These are phyloP conservation scores for Angomonas desouzai DNA, from an alignment of 208 protist genomes.

Conservation along the genomic window DNA sequence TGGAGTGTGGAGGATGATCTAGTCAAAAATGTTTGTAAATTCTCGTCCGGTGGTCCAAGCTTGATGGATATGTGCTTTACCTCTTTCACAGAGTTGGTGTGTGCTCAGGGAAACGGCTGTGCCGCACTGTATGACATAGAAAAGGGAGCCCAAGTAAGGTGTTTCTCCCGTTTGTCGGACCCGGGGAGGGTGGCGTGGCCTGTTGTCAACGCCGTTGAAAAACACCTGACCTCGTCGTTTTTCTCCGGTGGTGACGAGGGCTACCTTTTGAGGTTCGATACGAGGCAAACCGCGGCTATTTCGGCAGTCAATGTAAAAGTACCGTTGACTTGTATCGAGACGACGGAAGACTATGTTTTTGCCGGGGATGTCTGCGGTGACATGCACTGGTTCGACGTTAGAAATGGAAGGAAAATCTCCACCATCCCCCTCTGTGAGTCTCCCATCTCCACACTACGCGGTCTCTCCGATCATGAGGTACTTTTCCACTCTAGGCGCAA, in stretches of 20 bases:
- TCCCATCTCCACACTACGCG: conserved; percentile 31
- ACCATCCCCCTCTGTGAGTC: conserved; percentile 30
- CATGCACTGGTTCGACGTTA: conserved; percentile 64
- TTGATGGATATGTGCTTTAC: conserved; percentile 52
- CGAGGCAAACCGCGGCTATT: conserved; percentile 17
- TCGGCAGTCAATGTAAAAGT: conserved; percentile 30
- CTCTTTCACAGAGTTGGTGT: conserved; percentile 28
- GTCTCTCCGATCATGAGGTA: conserved; percentile 19
- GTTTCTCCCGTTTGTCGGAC: conserved; percentile 29
- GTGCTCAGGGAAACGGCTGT: conserved; percentile 63
- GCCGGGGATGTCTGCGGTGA: conserved; percentile 62
- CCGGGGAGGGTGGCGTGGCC: conserved; percentile 51
- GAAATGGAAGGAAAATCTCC: conserved; percentile 26
- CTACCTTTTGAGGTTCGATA: conserved; percentile 49
- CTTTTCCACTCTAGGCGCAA: conserved; percentile 50
- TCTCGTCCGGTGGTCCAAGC: conserved; percentile 55
- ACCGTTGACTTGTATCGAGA: conserved; percentile 49
- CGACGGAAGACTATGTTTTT: conserved; percentile 45
- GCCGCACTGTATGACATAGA: conserved; percentile 71
- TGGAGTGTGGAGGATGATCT: conserved; percentile 31
- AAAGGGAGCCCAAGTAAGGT: conserved; percentile 24
- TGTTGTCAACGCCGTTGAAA: conserved; percentile 65
- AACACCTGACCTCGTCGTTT: conserved; percentile 18
- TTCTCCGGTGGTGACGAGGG: conserved; percentile 78
- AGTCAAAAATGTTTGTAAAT: conserved; percentile 48